phyloP scores from a whole-genome alignment of 768 basidiomycete genomes.

The Xerocomellus chrysenteron region DNA sequence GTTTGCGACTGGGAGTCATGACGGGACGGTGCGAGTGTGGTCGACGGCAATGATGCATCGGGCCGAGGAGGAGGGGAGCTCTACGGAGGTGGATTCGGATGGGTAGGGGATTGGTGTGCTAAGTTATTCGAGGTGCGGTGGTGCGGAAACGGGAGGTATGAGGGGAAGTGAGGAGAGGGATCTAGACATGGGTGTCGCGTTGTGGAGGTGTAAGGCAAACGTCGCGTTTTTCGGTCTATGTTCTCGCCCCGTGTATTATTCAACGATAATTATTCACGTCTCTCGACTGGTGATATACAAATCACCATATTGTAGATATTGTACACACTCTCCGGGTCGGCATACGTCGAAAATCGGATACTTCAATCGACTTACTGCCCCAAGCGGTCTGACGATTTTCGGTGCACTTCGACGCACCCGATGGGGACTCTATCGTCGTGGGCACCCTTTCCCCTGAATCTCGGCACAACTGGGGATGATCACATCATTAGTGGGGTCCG shows the following conservation, averaged over 20 bases:
- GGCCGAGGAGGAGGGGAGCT: slow-evolving; percentile 7
- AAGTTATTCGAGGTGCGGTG: neutral
- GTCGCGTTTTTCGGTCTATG: neutral
- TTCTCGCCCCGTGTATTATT: neutral
- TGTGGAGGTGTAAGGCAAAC: neutral
- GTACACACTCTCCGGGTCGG: neutral
- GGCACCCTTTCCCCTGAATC: neutral
- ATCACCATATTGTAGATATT: neutral
- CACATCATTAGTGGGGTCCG: neutral
- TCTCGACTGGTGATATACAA: neutral
- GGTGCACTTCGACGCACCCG: no score
- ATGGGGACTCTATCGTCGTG: no score
- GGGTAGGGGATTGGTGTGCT: neutral
- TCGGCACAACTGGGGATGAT: neutral
- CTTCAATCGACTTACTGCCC: no score
- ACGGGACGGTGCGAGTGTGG: slow-evolving; percentile 78
- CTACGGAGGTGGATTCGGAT: slow-evolving; percentile 23
- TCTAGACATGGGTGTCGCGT: neutral
- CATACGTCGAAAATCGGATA: no score
- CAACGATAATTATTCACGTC: no score
- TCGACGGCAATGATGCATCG: slow-evolving; percentile 38
- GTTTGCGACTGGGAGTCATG: slow-evolving; percentile 75
- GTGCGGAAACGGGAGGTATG: neutral
- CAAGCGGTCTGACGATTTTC: no score
- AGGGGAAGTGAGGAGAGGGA: neutral